These are phyloP conservation scores for Ceratobasidium sp. DNA, from an alignment of 1,284 basidiomycete genomes.

Conservation along the genomic window DNA sequence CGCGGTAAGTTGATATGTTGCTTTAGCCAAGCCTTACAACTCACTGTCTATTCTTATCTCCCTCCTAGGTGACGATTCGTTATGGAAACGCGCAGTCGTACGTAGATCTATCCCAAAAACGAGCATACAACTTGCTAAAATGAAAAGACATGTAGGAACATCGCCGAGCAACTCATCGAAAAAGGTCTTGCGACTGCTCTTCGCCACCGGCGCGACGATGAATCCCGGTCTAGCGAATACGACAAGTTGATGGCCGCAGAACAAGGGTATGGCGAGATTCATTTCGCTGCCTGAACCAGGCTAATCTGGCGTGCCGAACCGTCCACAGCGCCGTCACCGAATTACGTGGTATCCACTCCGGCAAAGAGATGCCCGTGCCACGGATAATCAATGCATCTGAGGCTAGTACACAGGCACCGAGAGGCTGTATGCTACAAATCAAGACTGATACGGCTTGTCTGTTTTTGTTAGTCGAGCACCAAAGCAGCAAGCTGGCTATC, in stretches of 20 bases:
- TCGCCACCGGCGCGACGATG: slow-evolving; percentile 93
- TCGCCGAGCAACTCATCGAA: slow-evolving; percentile 92
- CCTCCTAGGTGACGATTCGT: slow-evolving; percentile 79
- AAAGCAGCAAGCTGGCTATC: slow-evolving; percentile 89
- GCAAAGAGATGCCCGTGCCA: slow-evolving; percentile 79
- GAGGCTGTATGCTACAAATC: background rate
- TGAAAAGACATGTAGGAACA: slow-evolving; percentile 67
- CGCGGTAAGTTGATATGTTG: slow-evolving; percentile 17
- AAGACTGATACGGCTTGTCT: slow-evolving; percentile 39
- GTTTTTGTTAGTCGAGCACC: slow-evolving; percentile 64
- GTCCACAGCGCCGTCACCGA: slow-evolving; percentile 76
- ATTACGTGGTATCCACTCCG: slow-evolving; percentile 89
- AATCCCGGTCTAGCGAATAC: slow-evolving; percentile 92
- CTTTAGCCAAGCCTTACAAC: background rate
- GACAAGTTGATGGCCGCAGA: slow-evolving; percentile 97
- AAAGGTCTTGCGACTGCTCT: slow-evolving; percentile 91
- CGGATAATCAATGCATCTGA: slow-evolving; percentile 91
- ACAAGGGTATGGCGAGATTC: slow-evolving; percentile 69
- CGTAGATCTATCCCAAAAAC: slow-evolving; percentile 48
- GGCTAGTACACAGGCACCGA: slow-evolving; percentile 54
- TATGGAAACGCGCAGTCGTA: slow-evolving; percentile 82
- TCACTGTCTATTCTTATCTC: background rate
- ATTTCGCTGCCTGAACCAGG: background rate
- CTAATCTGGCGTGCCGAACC: slow-evolving; percentile 39
- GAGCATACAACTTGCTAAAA: background rate